These are phyloP conservation scores for Nothomitra cinnamomea DNA, from an alignment of 2,329 filamentous ascomycete species.

Conservation along the genomic window DNA sequence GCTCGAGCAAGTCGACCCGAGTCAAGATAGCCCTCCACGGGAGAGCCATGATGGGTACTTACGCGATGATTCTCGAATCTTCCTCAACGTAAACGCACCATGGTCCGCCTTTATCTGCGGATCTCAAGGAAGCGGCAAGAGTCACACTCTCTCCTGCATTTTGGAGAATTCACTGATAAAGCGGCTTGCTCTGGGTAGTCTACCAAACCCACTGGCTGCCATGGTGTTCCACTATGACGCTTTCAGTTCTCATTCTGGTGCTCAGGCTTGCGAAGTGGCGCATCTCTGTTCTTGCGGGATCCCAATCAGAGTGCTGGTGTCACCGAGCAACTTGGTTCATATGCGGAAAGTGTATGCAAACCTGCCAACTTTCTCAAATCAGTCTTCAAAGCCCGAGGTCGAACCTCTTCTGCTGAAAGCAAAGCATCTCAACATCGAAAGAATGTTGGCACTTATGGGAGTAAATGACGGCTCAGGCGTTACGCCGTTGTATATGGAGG, in stretches of 20 bases:
- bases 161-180: constrained; percentile 39
- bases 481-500: constrained; percentile 3
- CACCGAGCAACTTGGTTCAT: background rate
- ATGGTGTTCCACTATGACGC: constrained; percentile 50
- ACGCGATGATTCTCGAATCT: constrained; percentile 11
- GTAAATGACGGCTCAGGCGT: background rate
- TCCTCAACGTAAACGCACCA: constrained; percentile 30
- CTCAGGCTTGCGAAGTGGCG: constrained; percentile 41
- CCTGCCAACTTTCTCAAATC: background rate
- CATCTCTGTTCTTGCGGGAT: constrained; percentile 22
- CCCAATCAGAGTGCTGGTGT: background rate
- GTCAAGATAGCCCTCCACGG: no score
- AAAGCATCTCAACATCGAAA: background rate
- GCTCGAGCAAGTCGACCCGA: no score
- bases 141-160: constrained; percentile 39
- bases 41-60: no score
- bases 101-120: constrained; percentile 47
- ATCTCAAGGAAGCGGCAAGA: constrained; percentile 47
- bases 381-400: background rate
- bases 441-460: constrained; percentile 2
- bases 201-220: constrained; percentile 37
- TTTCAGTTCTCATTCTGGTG: constrained; percentile 30
- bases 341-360: background rate
- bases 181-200: constrained; percentile 24
- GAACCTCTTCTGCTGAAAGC: background rate